Conservation (phyloP, 176 grass and related monocot species). For the Sorghum bicolor region DNA sequence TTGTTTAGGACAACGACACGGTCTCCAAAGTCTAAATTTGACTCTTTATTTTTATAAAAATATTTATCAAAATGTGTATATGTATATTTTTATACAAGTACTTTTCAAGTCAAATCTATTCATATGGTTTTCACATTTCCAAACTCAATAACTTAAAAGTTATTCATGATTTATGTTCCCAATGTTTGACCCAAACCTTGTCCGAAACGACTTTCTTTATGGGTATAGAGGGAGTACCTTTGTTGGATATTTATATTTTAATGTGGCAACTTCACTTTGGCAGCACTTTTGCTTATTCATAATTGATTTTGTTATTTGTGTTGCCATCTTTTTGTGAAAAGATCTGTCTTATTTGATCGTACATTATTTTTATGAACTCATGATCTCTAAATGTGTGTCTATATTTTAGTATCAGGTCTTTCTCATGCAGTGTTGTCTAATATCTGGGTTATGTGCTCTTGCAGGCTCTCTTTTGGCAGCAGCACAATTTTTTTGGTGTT, state of each 20-base stretch:
- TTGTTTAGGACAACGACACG: too few relatives aligned
- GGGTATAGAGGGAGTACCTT: too few relatives aligned
- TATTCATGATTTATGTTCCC: too few relatives aligned
- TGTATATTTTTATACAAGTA: too few relatives aligned
- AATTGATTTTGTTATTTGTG: not conserved
- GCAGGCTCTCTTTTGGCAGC: constrained; percentile 98
- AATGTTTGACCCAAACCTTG: too few relatives aligned
- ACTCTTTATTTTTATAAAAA: too few relatives aligned
- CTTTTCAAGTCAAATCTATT: too few relatives aligned
- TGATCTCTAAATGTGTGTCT: not conserved
- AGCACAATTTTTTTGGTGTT: constrained; percentile 97
- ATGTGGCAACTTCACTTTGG: not conserved
- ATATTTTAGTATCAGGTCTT: constrained; percentile 20
- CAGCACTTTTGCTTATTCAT: not conserved
- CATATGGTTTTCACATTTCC: too few relatives aligned
- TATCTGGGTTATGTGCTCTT: constrained; percentile 27
- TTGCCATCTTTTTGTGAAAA: constrained; percentile 1
- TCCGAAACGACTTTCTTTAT: too few relatives aligned
- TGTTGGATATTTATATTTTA: not conserved
- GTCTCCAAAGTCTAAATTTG: too few relatives aligned
- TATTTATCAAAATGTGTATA: too few relatives aligned
- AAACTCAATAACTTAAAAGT: too few relatives aligned
- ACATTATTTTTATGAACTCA: not conserved
- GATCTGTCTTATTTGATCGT: not conserved
- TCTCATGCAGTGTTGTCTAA: constrained; percentile 10